These are phyloP conservation scores for Vitis hybrid DNA, from an alignment of 177 flowering plant genomes.

Conservation along the genomic window DNA sequence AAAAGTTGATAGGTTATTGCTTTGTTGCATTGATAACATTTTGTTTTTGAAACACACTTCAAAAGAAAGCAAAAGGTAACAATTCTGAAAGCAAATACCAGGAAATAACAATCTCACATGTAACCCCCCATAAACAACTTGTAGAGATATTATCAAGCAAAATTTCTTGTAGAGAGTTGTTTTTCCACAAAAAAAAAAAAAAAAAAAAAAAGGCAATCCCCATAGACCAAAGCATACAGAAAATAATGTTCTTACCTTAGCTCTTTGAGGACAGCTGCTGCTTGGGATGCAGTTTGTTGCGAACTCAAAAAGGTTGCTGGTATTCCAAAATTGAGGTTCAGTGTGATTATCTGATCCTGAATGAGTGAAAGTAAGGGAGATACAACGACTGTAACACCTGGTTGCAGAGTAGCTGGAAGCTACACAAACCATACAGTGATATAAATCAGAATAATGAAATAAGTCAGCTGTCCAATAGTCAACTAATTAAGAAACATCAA, in stretches of 20 bases:
- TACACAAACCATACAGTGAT: constrained; percentile 29
- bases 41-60: neutral
- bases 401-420: constrained; percentile 90
- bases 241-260: constrained; percentile 54
- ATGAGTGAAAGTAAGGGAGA: constrained; percentile 93
- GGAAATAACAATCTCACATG: neutral
- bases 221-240: neutral
- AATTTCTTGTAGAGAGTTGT: neutral
- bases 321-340: constrained; percentile 83
- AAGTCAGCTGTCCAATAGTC: neutral
- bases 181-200: no score
- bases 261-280: constrained; percentile 74
- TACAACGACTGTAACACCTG: constrained; percentile 84
- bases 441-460: constrained; percentile 5
- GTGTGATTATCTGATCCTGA: constrained; percentile 88
- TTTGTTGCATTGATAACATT: neutral
- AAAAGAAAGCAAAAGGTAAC: neutral
- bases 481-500: neutral
- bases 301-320: constrained; percentile 93
- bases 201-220: neutral
- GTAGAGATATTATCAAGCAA: neutral
- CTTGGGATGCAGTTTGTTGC: constrained; percentile 81
- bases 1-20: neutral
- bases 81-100: constrained; percentile 2
- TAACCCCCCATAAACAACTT: neutral